Evolutionary conservation across 345 rosid species (phyloP).

Genomic region (Arabidopsis thaliana): DNA sequence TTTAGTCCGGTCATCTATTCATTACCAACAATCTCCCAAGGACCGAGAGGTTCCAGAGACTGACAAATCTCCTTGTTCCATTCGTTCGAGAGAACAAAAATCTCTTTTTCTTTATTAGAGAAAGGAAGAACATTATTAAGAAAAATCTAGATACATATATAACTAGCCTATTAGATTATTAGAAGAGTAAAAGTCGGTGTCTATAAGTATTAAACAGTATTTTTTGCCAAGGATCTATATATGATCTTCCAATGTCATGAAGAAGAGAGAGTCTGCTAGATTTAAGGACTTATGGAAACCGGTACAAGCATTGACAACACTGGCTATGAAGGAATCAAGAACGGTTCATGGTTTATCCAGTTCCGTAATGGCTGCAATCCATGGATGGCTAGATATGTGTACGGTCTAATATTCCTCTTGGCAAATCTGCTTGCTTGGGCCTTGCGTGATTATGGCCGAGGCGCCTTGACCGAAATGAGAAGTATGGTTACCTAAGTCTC

Average conservation of each 20-base stretch:
- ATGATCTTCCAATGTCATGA: conserved; percentile 52
- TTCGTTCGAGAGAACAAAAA: too few species aligned
- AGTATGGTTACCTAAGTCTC: conserved; percentile 49
- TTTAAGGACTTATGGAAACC: conserved; percentile 57
- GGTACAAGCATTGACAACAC: conserved; percentile 44
- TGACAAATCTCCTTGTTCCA: too few species aligned
- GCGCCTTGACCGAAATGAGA: conserved; percentile 67
- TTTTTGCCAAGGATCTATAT: not conserved
- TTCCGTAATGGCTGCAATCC: conserved; percentile 82
- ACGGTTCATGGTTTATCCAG: conserved; percentile 74
- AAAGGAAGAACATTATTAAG: too few species aligned
- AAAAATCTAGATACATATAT: too few species aligned
- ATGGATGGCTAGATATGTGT: conserved; percentile 94
- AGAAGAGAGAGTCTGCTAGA: conserved; percentile 43
- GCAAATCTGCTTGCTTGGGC: conserved; percentile 87
- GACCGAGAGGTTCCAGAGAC: not conserved
- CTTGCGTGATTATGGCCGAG: conserved; percentile 76
- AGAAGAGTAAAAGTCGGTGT: too few species aligned
- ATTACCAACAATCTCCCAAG: not conserved
- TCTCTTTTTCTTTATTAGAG: too few species aligned
- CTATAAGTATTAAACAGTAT: too few species aligned
- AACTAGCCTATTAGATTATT: too few species aligned
- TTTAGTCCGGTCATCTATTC: not conserved
- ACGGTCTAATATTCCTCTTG: conserved; percentile 73
- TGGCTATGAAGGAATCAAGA: conserved; percentile 51